Evolutionary conservation across 192 early-diverging fungal species (phyloP).

Genomic region (Umbelopsis ramanniana): DNA sequence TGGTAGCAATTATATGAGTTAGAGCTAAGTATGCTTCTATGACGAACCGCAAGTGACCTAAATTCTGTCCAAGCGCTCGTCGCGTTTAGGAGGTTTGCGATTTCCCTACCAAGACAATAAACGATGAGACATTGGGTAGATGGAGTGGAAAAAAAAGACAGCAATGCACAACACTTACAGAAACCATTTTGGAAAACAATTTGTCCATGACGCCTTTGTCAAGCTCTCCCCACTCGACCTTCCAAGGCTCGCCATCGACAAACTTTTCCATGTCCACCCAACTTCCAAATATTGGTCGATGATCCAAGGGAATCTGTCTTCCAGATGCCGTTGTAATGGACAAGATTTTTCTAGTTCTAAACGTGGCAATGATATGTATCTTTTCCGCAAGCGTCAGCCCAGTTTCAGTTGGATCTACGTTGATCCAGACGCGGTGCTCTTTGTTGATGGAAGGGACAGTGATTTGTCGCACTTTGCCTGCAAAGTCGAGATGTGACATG

Average conservation of each 20-base stretch:
- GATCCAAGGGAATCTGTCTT: constrained; percentile 31
- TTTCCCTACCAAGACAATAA: neutral
- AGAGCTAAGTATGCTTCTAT: neutral
- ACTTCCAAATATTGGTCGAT: constrained; percentile 39
- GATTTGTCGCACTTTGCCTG: constrained; percentile 38
- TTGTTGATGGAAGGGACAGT: constrained; percentile 39
- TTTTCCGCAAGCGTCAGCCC: constrained; percentile 36
- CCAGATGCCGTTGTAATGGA: constrained; percentile 36
- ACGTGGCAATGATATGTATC: constrained; percentile 39
- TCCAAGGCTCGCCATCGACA: constrained; percentile 37
- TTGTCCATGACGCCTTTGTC: constrained; percentile 36
- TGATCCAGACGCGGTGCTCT: constrained; percentile 42
- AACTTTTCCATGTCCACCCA: constrained; percentile 39
- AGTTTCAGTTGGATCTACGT: constrained; percentile 37
- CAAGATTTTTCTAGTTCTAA: constrained; percentile 35
- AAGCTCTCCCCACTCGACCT: constrained; percentile 38
- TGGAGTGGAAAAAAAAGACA: neutral
- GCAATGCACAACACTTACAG: neutral
- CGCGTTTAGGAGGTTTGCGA: constrained; percentile 6
- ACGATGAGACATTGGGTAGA: neutral
- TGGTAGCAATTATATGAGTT: neutral
- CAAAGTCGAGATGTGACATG: neutral
- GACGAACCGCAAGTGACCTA: neutral
- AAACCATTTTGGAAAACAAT: constrained; percentile 34
- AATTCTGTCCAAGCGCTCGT: neutral